Base-by-base conservation (phyloP, 164 flowering plant genomes). In the Hamamelis virginiana region DNA sequence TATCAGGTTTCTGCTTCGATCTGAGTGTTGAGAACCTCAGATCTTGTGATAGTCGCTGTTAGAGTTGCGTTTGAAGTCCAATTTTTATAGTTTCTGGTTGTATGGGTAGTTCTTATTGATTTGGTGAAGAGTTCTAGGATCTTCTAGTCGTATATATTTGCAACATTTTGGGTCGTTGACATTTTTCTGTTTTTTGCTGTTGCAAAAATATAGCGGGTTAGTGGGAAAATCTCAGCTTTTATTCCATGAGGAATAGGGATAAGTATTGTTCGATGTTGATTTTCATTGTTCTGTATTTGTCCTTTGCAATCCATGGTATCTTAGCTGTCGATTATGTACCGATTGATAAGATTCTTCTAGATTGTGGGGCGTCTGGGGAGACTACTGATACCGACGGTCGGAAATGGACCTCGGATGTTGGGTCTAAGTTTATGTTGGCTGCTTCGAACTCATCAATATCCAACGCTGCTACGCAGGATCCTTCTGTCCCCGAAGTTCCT, bases 331-430 rank as follows among this genome's bases (percentile, higher is more conserved):
- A 85, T 74, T 92, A 81, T 73, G 78, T 76, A 0, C 86, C 97
- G 0, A 58, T 74, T 0, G 96, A 90, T 22, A 69, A 84, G 23
- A 77, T 85, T 64, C 69, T 89, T 23, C 59, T 92, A 23, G 81
- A 81, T 64, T 92, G 97, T 67, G 97, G 97, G 13, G 91, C 77
- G 1, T 66, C 83, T 3, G 19, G 85, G 15, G 76, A 81, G 12
- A 15, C 69, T 0, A 38, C 65, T 5, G 94, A 90, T 74, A 0
- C 69, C 14, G 87, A 89, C 67, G 84, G 83, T 38, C 82, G 82
- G 63, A 66, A 66, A 67, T 94, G 98, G 98, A 84, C 80, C 5
- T 57, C 92, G 1, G 98, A 94, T 65, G 73, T 76, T 0, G 84
- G 86, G 0, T 91, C 96, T 6, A 85, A 77, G 69, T 88, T 85